Evolutionary conservation across 2,329 filamentous ascomycete species (phyloP), one percentile per base, ranked within the genome.

Genomic region (Alternaria longipes): DNA sequence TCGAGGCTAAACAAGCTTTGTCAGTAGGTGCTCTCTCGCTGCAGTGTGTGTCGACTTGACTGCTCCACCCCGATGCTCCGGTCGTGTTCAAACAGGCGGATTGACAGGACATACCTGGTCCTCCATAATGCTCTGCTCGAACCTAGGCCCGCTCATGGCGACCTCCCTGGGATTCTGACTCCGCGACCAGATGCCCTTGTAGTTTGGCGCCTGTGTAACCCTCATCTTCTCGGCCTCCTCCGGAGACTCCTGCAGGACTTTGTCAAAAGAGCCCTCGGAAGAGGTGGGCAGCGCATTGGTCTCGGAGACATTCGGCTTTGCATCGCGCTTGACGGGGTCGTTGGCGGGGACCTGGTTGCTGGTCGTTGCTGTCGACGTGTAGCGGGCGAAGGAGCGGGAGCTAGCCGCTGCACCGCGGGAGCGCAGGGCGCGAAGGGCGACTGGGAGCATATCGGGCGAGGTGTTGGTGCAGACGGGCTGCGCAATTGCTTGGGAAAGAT

Each of bases 91-190:
- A n/a, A n/a, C 9, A 22, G 18, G 2, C 11, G 7, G 6, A 38
- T 8, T 24, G 4, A 9, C 22, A 36, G 18, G 20, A 76, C 88
- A 70, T 84, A 97, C 94, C 91, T 99, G 95, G 69, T 90, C 83
- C 72, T 90, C 88, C 82, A 98, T 94, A 75, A 97, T 92, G 34
- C 93, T 98, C 88, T 98, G 94, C 85, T 99, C 95, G 76, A 99
- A 99, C 71, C 94, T 86, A 67, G 95, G 95, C 42, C 95, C 95
- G 42, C 89, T 89, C 94, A 99, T 99, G 54, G 93, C 95, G 80
- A 89, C 81, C 55, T 88, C 86, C 73, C 94, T 86, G 40, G 93
- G 89, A 80, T 88, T 88, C 85, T 99, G 95, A 82, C 89, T 97
- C 75, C 88, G 83, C 63, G 92, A 93, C 95, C 95, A 99, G 62